Evolutionary conservation across 2,329 filamentous ascomycete species (phyloP).

Genomic region (Penicillium sp.): DNA sequence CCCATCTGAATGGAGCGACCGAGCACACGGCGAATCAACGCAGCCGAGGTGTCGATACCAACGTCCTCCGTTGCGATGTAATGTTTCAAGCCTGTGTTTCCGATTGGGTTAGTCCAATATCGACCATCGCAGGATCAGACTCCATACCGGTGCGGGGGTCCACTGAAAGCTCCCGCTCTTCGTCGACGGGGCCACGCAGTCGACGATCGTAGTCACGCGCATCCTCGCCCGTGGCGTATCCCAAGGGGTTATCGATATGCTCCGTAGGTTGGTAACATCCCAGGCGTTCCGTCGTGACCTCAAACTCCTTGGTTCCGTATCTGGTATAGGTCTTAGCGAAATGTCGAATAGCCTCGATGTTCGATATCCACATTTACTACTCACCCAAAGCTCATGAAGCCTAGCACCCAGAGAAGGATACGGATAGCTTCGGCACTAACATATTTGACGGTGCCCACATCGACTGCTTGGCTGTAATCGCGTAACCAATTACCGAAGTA

Average conservation of each 20-base stretch:
- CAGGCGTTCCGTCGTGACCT: conserved; percentile 74
- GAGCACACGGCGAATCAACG: conserved; percentile 72
- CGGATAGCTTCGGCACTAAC: conserved; percentile 89
- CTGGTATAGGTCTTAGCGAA: conserved; percentile 14
- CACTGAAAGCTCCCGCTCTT: conserved; percentile 72
- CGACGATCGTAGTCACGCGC: conserved; percentile 77
- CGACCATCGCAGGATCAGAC: not conserved
- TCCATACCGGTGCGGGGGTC: conserved; percentile 64
- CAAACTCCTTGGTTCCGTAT: conserved; percentile 74
- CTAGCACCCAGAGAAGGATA: conserved; percentile 81
- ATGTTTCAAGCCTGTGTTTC: conserved; percentile 68
- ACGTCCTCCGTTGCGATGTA: conserved; percentile 85
- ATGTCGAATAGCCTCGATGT: no score
- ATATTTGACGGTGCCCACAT: conserved; percentile 86
- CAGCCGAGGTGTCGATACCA: conserved; percentile 77
- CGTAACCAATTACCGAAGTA: conserved; percentile 97
- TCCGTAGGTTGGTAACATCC: conserved; percentile 80
- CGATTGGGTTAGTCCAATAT: not conserved
- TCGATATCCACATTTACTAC: not conserved
- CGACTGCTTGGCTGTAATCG: conserved; percentile 91
- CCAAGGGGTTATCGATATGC: conserved; percentile 76
- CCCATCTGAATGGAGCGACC: conserved; percentile 73
- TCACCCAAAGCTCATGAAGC: conserved; percentile 84
- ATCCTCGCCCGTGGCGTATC: conserved; percentile 86
- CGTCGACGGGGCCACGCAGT: conserved; percentile 78